These are phyloP conservation scores for Volvox africanus DNA, from an alignment of 139 green algal genomes.

Conservation along the genomic window DNA sequence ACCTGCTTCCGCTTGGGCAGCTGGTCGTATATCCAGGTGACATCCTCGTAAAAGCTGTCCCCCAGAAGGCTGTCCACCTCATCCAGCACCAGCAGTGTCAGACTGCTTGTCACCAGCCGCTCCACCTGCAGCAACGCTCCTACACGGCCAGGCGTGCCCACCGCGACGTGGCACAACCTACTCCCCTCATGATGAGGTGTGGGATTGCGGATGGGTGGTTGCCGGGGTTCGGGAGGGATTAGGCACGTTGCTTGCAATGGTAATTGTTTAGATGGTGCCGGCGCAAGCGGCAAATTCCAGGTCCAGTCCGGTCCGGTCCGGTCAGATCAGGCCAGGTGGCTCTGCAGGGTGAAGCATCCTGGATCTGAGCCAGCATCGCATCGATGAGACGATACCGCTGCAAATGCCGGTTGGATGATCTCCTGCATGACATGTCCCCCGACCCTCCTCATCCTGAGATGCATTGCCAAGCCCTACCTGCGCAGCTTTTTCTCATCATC, in stretches of 20 bases:
- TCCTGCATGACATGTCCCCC: too few species aligned
- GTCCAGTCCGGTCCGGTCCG: too few species aligned
- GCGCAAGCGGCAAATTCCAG: too few species aligned
- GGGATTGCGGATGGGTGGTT: not conserved
- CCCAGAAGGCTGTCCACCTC: conserved; percentile 86
- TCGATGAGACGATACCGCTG: too few species aligned
- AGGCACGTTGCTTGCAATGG: too few species aligned
- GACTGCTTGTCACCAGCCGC: conserved; percentile 42
- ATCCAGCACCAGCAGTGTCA: conserved; percentile 83
- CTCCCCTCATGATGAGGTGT: too few species aligned
- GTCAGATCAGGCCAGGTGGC: too few species aligned
- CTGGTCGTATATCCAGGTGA: conserved; percentile 64
- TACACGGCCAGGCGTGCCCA: conserved; percentile 86
- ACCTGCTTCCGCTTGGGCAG: conserved; percentile 75
- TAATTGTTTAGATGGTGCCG: too few species aligned
- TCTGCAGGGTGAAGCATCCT: too few species aligned
- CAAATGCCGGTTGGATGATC: too few species aligned
- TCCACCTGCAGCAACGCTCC: conserved; percentile 65
- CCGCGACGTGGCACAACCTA: conserved; percentile 79
- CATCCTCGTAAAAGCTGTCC: conserved; percentile 64
- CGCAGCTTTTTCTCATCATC: conserved; percentile 76
- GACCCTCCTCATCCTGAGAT: too few species aligned
- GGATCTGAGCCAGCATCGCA: too few species aligned
- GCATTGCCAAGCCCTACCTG: conserved; percentile 36
- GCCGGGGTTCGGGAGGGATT: not conserved